These are phyloP conservation scores for Chaetomidium leptoderma DNA, from an alignment of 495 filamentous ascomycete species.

Conservation along the genomic window DNA sequence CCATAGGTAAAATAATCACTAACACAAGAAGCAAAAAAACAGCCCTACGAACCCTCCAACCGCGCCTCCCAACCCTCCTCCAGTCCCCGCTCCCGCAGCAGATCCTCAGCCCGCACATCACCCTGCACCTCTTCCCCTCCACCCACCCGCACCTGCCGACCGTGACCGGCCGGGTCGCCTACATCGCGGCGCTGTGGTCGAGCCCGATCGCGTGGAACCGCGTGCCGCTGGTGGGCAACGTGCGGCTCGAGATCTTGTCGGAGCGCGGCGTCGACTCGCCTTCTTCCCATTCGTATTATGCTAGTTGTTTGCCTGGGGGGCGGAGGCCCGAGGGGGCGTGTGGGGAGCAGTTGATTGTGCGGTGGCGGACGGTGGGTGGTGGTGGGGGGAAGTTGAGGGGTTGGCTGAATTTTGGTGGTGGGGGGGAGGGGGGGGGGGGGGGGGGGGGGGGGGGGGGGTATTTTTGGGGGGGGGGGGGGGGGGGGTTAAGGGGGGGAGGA, in stretches of 20 bases:
- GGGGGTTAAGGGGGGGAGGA: too few relatives aligned
- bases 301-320: slow-evolving; percentile 26
- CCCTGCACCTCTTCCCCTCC: slow-evolving; percentile 92
- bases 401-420: neutral
- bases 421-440: too few relatives aligned
- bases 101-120: slow-evolving; percentile 83
- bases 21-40: neutral
- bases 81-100: slow-evolving; percentile 76
- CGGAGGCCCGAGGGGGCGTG: neutral
- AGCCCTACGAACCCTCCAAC: slow-evolving; percentile 84
- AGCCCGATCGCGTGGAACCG: slow-evolving; percentile 92
- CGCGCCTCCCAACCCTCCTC: slow-evolving; percentile 79
- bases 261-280: slow-evolving; percentile 72
- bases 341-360: slow-evolving; percentile 73
- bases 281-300: slow-evolving; percentile 26
- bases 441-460: neutral
- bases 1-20: neutral
- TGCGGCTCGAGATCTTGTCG: slow-evolving; percentile 76
- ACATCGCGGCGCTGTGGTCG: slow-evolving; percentile 91
- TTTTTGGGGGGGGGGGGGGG: neutral
- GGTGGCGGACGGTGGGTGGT: slow-evolving; percentile 64
- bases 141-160: slow-evolving; percentile 93
- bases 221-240: slow-evolving; percentile 82
- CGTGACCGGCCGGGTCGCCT: slow-evolving; percentile 83
- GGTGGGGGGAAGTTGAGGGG: slow-evolving; percentile 15